Conservation (phyloP, 2,329 filamentous ascomycete species). For the Aspergillus japonicus region DNA sequence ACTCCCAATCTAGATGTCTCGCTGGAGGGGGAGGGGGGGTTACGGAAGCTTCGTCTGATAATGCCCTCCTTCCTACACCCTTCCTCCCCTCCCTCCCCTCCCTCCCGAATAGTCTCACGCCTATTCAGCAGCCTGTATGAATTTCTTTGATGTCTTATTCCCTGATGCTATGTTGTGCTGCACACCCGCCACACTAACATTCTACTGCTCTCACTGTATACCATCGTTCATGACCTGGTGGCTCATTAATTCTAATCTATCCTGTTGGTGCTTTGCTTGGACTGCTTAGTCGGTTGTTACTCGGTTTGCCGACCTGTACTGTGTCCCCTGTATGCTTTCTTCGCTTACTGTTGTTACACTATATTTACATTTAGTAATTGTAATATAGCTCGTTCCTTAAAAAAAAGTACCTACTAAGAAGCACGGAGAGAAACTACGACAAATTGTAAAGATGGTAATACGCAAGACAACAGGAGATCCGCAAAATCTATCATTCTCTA, state of each 20-base stretch:
- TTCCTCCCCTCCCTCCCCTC: no score
- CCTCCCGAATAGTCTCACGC: no score
- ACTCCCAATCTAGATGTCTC: no score
- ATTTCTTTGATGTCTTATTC: background rate
- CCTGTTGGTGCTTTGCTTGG: slow-evolving; percentile 14
- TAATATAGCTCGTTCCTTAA: slow-evolving; percentile 12
- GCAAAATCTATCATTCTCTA: slow-evolving; percentile 18
- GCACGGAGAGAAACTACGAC: no score
- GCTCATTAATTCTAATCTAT: slow-evolving; percentile 1
- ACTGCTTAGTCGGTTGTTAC: slow-evolving; percentile 6
- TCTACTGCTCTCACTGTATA: background rate
- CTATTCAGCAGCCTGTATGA: background rate
- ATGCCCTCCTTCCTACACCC: no score
- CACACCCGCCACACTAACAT: background rate
- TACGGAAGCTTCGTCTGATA: no score
- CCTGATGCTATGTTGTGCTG: background rate
- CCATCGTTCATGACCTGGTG: background rate
- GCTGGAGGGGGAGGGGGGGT: no score
- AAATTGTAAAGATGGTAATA: no score
- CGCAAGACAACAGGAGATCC: background rate
- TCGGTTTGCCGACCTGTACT: slow-evolving; percentile 9
- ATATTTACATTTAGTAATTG: slow-evolving; percentile 10
- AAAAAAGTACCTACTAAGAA: background rate
- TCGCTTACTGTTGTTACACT: background rate
- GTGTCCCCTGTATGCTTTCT: slow-evolving; percentile 10